Evolutionary conservation across 1,139 yeast genomes (phyloP), one percentile per base, ranked within the genome.

Genomic region (Sporopachydermia cereana): DNA sequence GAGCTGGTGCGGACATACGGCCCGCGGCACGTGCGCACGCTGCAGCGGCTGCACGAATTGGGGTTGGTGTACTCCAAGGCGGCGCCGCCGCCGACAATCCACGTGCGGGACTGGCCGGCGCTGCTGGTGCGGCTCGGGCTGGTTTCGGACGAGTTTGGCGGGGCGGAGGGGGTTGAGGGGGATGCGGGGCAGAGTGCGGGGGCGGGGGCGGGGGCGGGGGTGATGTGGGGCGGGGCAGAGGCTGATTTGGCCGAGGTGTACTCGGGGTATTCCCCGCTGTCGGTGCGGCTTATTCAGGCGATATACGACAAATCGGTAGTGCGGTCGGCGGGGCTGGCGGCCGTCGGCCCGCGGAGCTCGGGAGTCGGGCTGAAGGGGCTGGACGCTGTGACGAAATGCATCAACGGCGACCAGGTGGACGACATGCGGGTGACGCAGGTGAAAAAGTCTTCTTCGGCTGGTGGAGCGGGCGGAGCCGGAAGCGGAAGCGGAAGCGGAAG

Each of bases 1-100:
- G 78, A 73, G 47, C 59, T 82, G 3, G 57, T 76, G 18, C 77
- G 75, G 46, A 70, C 74, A 43, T 83, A 72, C 54, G 95, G 95
- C 0, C 62, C 77, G 49, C 63, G 69, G 46, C 68, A 73, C 43
- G 56, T 71, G 2, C 46, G 60, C 14, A 57, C 71, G 0, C 53
- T 72, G 21, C 66, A 63, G 43, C 56, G 61, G 18, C 58, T 77
- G 36, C 60, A 67, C 27, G 62, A 60, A 43, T 56, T 72, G 36
- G 72, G 71, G 2, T 47, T 71, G 29, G 47, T 66, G 22, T 57
- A 55, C 48, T 52, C 61, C 4, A 53, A 60, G 24, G 50, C 61
- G 3, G 52, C 65, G 1, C 54, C 59, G 24, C 64, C 66, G 44
- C 50, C 72, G 2, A 52, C 54, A 42, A 52, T 43, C 31, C 39